These are phyloP conservation scores for Petunia secreta DNA, from an alignment of 257 asterid species.

Conservation along the genomic window DNA sequence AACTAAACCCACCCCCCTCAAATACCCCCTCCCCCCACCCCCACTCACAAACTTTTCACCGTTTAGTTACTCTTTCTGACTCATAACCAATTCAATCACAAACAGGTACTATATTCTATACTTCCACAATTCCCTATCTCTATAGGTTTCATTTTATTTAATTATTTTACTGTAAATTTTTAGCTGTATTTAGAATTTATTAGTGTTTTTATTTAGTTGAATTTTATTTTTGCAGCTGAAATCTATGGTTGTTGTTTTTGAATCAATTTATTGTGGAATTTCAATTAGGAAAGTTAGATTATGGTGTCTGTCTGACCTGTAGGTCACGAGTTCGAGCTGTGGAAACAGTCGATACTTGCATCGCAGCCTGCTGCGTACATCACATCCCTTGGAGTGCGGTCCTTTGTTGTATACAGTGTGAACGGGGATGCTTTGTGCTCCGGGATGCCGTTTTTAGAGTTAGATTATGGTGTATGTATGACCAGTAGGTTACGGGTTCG, in stretches of 20 bases:
- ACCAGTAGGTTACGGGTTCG: no score
- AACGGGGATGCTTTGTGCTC: no score
- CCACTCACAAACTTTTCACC: constrained; percentile 4
- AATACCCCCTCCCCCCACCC: background rate
- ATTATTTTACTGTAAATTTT: background rate
- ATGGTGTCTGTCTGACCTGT: background rate
- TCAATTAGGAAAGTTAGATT: background rate
- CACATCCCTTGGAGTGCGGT: no score
- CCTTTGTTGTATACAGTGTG: no score
- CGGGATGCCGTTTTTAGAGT: no score
- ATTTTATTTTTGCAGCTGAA: constrained; percentile 1
- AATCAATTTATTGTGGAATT: background rate
- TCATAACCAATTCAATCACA: constrained; percentile 18
- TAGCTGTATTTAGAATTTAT: background rate
- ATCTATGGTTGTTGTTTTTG: background rate
- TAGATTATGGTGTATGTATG: no score
- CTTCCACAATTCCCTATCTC: background rate
- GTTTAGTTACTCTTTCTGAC: constrained; percentile 19
- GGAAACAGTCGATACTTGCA: no score
- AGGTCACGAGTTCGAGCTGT: no score
- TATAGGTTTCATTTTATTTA: background rate
- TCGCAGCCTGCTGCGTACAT: no score
- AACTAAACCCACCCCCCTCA: background rate
- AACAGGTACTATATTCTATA: background rate
- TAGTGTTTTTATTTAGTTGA: background rate